Base-by-base conservation (phyloP, 2,329 filamentous ascomycete genomes). In the Cordyceps tenuipes region DNA sequence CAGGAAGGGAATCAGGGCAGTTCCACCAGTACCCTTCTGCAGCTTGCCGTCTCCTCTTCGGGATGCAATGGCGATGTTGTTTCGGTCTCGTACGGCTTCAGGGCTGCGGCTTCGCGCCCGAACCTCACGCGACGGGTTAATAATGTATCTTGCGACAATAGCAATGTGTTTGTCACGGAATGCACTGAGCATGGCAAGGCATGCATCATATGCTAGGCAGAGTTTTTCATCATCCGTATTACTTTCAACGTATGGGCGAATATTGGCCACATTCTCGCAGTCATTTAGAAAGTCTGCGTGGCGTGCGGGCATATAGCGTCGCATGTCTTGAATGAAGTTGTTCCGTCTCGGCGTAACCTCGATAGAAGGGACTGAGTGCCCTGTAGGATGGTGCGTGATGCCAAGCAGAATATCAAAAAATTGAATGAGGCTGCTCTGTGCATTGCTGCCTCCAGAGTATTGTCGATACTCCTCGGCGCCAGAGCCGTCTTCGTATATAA, bases 291-390 rank as follows among this genome's bases (percentile, higher is more conserved):
- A 99, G 46, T 89, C 86, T 3, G 91, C 88, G 70, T 99, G 94
- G 0, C 89, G 84, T 0, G 91, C 93, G 0, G 94, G 94, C 94
- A 99, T 99, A 75, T 99, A 99, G 50, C 83, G 83, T 61, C 93
- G 88, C 94, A 99, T 99, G 65, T 99, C 94, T 69, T 89, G 85
- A 69, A 99, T 93, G 76, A 99, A 99, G 68, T 94, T 95, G 75
- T 96, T 85, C 46, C 82, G 80, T 5, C 85, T 80, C 26, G 81
- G 77, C 41, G 78, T 76, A 1, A 74, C 70, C 6, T 44, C 59
- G 17, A 44, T 19, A 4, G 50, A 41, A 10, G 48, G 7, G 8
- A 31, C n/a, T 71, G 82, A 87, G 65, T 90, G 84, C 44, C 93
- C 93, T 0, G 94, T 97, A 0, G 93, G 91, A 9, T 89, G 86